These are phyloP conservation scores for Leccinum pallidistipes DNA, from an alignment of 1,284 basidiomycete species.

Conservation along the genomic window DNA sequence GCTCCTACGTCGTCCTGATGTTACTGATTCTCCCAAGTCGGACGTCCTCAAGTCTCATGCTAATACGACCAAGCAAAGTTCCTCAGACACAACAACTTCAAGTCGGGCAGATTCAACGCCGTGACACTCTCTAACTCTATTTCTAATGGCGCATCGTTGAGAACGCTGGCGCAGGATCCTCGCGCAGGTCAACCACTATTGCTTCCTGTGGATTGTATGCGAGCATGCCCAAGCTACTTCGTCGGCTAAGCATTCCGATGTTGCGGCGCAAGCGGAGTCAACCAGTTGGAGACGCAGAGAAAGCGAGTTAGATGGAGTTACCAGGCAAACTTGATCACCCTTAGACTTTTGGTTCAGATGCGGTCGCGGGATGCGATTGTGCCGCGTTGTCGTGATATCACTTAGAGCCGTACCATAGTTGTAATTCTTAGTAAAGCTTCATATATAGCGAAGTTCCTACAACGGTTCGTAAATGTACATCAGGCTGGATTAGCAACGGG, in stretches of 20 bases:
- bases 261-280: constrained; percentile 32
- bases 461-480: not conserved
- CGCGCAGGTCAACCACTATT: not conserved
- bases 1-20: constrained; percentile 3
- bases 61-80: constrained; percentile 4
- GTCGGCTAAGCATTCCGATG: constrained; percentile 30
- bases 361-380: not conserved
- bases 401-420: not conserved
- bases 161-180: not conserved
- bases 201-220: not conserved
- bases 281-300: not conserved
- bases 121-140: constrained; percentile 22
- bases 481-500: not conserved
- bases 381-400: not conserved
- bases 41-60: constrained; percentile 21
- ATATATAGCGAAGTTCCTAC: not conserved
- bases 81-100: not conserved
- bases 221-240: constrained; percentile 29
- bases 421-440: not conserved
- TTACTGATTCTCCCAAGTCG: constrained; percentile 4
- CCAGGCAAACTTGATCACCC: not conserved
- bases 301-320: too few species aligned
- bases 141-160: not conserved
- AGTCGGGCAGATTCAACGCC: not conserved
- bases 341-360: not conserved